Percentiles rank a stretch among this genome's conserved stretches.
phyloP scores from a whole-genome alignment of 768 basidiomycete species.

The Mycena chlorophos region DNA sequence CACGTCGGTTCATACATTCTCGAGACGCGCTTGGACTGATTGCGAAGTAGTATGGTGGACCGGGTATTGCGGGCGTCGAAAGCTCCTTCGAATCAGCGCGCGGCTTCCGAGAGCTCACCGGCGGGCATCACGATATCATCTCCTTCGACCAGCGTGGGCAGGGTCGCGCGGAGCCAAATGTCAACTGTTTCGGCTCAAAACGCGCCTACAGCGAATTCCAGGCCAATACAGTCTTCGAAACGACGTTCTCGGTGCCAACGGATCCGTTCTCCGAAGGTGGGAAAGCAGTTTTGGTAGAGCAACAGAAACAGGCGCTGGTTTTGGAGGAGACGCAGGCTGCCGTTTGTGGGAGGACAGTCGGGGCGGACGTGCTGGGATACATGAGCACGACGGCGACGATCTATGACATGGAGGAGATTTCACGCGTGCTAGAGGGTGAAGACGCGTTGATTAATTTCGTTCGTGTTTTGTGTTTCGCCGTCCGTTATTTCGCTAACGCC shows the following conservation, averaged over 20 bases:
- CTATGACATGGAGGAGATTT: slow-evolving; percentile 22
- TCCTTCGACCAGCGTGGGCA: slow-evolving; percentile 23
- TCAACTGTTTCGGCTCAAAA: slow-evolving; percentile 17
- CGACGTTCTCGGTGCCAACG: slow-evolving; percentile 17
- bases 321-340: slow-evolving; percentile 14
- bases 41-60: slow-evolving; percentile 15
- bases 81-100: slow-evolving; percentile 7
- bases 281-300: slow-evolving; percentile 18
- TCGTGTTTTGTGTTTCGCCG: background rate
- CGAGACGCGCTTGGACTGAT: background rate
- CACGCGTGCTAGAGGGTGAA: slow-evolving; percentile 12
- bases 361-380: slow-evolving; percentile 13
- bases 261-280: slow-evolving; percentile 18
- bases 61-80: slow-evolving; percentile 9
- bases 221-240: slow-evolving; percentile 22
- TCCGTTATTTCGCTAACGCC: background rate
- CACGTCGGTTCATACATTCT: too few species aligned
- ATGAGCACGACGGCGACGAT: slow-evolving; percentile 22
- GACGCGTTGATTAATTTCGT: slow-evolving; percentile 20
- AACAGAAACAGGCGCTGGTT: slow-evolving; percentile 21
- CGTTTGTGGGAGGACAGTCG: slow-evolving; percentile 14
- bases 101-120: slow-evolving; percentile 9
- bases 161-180: slow-evolving; percentile 14
- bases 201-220: slow-evolving; percentile 18
- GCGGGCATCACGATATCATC: slow-evolving; percentile 22